Percentiles rank a stretch among this genome's conserved stretches.
These are phyloP conservation scores for Tolypocladium cylindrosporum DNA, from an alignment of 2,329 filamentous ascomycete species.

Conservation along the genomic window DNA sequence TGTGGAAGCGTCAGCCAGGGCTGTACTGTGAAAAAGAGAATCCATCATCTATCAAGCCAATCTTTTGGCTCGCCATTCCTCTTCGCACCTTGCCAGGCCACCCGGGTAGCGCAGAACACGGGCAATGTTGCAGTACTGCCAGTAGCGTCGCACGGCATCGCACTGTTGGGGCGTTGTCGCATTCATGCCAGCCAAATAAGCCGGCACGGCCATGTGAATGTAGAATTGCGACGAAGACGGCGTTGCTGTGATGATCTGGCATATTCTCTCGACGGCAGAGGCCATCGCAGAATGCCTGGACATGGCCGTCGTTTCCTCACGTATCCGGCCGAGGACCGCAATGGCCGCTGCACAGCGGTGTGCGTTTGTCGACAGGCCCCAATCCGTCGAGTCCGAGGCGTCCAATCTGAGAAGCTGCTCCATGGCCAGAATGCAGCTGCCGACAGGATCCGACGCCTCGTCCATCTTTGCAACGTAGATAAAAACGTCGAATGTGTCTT, in stretches of 20 bases:
- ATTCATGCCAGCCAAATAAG: slow-evolving; percentile 25
- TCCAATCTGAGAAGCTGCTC: slow-evolving; percentile 13
- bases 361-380: slow-evolving; percentile 15
- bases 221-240: slow-evolving; percentile 25
- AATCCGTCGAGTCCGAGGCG: slow-evolving; percentile 8
- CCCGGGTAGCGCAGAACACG: slow-evolving; percentile 25
- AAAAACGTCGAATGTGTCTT: slow-evolving; percentile 26
- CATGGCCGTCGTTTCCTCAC: neutral
- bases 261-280: slow-evolving; percentile 22
- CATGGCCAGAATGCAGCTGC: slow-evolving; percentile 14
- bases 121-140: slow-evolving; percentile 24
- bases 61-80: slow-evolving; percentile 16
- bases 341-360: slow-evolving; percentile 25
- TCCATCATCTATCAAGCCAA: neutral
- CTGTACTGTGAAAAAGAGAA: neutral
- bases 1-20: too few species aligned
- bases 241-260: slow-evolving; percentile 20
- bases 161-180: slow-evolving; percentile 22
- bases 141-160: slow-evolving; percentile 23
- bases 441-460: slow-evolving; percentile 2
- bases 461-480: slow-evolving; percentile 19
- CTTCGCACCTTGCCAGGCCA: slow-evolving; percentile 19
- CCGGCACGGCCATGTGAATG: slow-evolving; percentile 26
- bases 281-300: slow-evolving; percentile 10
- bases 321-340: slow-evolving; percentile 13